phyloP scores from a whole-genome alignment of 2,329 filamentous ascomycete genomes.

The Cercospora sojina region DNA sequence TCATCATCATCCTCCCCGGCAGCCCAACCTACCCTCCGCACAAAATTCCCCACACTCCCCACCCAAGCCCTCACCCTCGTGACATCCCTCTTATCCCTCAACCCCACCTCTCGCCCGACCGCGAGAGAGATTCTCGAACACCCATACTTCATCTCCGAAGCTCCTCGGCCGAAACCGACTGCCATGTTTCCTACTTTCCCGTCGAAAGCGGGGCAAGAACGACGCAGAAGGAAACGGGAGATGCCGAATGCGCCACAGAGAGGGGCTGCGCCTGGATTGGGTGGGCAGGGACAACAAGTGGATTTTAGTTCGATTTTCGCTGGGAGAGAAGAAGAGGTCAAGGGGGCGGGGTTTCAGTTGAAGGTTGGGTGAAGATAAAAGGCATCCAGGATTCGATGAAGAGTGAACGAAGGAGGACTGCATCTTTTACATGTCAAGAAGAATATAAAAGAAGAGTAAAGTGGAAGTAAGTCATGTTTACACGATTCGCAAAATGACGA shows the following conservation, averaged over 20 bases:
- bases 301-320: conserved; percentile 54
- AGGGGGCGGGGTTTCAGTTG: conserved; percentile 49
- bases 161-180: conserved; percentile 84
- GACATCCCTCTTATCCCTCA: conserved; percentile 66
- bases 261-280: conserved; percentile 50
- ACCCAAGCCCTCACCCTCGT: conserved; percentile 70
- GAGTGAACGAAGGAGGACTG: too few species aligned
- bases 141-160: conserved; percentile 77
- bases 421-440: too few species aligned
- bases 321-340: conserved; percentile 49
- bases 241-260: conserved; percentile 82
- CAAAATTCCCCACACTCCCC: conserved; percentile 79
- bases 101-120: conserved; percentile 69
- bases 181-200: conserved; percentile 97
- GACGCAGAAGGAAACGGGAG: conserved; percentile 63
- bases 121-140: conserved; percentile 74
- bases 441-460: too few species aligned
- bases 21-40: conserved; percentile 52
- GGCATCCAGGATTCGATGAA: too few species aligned
- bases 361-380: conserved; percentile 31
- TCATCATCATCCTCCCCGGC: neutral
- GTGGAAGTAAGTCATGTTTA: too few species aligned
- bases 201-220: conserved; percentile 87
- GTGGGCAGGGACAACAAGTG: conserved; percentile 37
- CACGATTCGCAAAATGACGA: too few species aligned